Evolutionary conservation across 805 yeast genomes (phyloP).

Genomic region (Candida chilensis): DNA sequence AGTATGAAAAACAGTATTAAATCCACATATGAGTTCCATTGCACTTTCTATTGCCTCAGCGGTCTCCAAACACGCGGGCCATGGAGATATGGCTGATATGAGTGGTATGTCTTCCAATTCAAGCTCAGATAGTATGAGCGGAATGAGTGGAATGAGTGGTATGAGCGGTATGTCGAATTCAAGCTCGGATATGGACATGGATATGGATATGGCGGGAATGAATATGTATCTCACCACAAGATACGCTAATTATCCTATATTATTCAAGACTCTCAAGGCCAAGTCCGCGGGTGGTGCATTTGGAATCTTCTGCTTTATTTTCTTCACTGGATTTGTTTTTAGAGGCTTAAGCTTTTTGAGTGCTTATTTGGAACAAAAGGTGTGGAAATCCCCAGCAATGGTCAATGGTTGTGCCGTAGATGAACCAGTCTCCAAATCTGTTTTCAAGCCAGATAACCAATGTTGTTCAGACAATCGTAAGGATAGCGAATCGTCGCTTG

Average conservation of each 20-base stretch:
- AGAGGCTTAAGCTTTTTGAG: conserved; percentile 52
- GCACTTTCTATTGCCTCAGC: too few species aligned
- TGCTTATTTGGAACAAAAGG: conserved; percentile 58
- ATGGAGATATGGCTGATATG: too few species aligned
- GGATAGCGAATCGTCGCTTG: too few species aligned
- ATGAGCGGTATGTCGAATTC: background rate
- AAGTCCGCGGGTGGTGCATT: conserved; percentile 51
- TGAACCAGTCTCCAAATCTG: conserved; percentile 4
- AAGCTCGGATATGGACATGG: conserved; percentile 1
- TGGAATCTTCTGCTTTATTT: conserved; percentile 59
- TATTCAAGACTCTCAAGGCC: conserved; percentile 49
- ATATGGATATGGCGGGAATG: conserved; percentile 33
- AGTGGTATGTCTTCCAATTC: too few species aligned
- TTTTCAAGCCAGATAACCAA: background rate
- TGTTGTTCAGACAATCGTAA: too few species aligned
- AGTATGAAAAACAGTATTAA: too few species aligned
- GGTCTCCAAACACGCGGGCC: too few species aligned
- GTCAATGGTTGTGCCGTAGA: conserved; percentile 19
- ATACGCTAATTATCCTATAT: conserved; percentile 49
- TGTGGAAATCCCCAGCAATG: conserved; percentile 39
- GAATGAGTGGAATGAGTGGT: conserved; percentile 5
- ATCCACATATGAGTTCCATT: too few species aligned
- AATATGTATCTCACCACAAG: conserved; percentile 44
- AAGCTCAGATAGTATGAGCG: too few species aligned
- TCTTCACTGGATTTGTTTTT: conserved; percentile 48